A percentile compares a stretch with the other conserved stretches of the same genome.
phyloP scores from a whole-genome alignment of 2,329 filamentous ascomycete species.

The Fusarium pseudograminearum region DNA sequence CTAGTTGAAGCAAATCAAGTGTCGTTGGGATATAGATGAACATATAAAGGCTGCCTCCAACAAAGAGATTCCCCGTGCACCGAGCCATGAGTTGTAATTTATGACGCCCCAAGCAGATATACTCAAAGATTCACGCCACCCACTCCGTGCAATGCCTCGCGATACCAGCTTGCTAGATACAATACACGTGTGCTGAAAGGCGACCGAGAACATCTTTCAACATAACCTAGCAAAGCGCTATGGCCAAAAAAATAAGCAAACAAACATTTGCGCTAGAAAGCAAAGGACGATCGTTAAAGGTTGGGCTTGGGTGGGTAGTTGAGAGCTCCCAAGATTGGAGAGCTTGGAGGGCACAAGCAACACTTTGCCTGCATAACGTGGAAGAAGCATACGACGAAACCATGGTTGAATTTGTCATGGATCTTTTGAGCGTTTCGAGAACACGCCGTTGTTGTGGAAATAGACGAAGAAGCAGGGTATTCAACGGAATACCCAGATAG shows the following conservation, averaged over 20 bases:
- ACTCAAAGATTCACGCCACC: constrained; percentile 23
- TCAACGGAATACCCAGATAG: neutral
- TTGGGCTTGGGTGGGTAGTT: neutral
- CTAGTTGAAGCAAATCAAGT: neutral
- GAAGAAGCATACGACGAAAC: neutral
- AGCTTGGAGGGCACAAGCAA: neutral
- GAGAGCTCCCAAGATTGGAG: neutral
- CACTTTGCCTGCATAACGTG: neutral
- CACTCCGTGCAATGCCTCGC: constrained; percentile 38
- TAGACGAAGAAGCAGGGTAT: neutral
- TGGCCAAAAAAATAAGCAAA: neutral
- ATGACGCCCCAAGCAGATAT: constrained; percentile 16
- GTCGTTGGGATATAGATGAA: constrained; percentile 16
- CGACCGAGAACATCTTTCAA: neutral
- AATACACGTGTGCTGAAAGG: constrained; percentile 8
- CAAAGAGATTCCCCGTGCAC: neutral
- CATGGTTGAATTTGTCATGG: neutral
- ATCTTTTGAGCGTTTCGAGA: neutral
- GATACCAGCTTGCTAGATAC: constrained; percentile 31
- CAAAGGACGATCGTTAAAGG: constrained; percentile 1
- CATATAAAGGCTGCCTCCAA: neutral
- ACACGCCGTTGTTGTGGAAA: neutral
- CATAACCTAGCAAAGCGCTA: neutral
- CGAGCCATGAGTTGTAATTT: constrained; percentile 2
- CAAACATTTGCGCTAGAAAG: constrained; percentile 7